Evolutionary conservation across 345 rosid genomes (phyloP), one percentile per base, ranked within the genome.

Genomic region (Dipteronia sinensis): DNA sequence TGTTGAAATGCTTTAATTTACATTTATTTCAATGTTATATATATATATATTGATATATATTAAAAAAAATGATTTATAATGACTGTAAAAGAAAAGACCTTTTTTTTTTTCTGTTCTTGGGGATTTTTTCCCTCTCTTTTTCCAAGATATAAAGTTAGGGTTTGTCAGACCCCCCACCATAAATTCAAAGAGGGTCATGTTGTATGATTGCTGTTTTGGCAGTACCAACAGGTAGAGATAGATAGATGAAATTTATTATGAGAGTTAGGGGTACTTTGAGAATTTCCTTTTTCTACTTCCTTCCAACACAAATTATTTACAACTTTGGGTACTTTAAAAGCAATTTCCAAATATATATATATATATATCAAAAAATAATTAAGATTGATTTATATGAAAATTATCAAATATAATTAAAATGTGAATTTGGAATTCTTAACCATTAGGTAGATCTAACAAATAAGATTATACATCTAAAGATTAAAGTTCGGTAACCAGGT

Each of bases 101-200:
- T 46, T 65, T 10, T 47, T 22, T 44, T 27, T 13, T 71, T 58
- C 11, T 27, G 0, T 34, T 34, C 38, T 34, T 34, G 38, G 6
- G 38, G 38, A 4, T 34, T 58, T 72, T 72, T 4, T 44, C 65
- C 10, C 58, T 38, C 77, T 13, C 31, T 15, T 61, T 59, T 64
- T 47, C 69, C 72, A 19, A 9, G 72, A 63, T 25, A 71, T 46
- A 62, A 71, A 78, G 65, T 64, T 53, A 25, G 65, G 77, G 71
- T 73, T 65, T 44, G 53, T 67, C 83, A 76, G 76, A 74, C 49
- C n/a, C 64, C 55, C 72, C 53, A 49, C 63, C 65, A 53, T 64
- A 71, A 49, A n/a, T 64, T 74, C 77, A 61, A 27, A 74, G 27
- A 17, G 42, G 61, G 42, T 29, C 67, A 44, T 7, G 58, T 20